Evolutionary conservation across 2,329 filamentous ascomycete species (phyloP), one percentile per base, ranked within the genome.

Genomic region (Exophiala aquamarina): DNA sequence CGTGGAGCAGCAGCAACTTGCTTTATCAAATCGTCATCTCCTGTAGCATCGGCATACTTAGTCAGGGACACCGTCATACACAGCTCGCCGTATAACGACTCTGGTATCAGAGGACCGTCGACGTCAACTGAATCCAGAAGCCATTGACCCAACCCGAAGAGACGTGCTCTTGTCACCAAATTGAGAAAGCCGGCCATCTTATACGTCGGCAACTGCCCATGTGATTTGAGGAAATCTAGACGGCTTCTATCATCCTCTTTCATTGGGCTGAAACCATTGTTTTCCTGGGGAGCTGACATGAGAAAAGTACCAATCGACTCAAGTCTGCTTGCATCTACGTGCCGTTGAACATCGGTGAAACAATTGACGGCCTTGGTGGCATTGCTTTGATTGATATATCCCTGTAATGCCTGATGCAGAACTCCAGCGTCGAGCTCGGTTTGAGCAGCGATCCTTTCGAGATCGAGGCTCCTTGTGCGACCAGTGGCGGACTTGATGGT

Each of bases 51-150:
- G 5, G 78, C 79, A 55, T 79, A 82, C 14, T 75, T 72, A 26
- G 81, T 67, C 20, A 83, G 64, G 1, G 77, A 71, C 10, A 78
- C 72, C 2, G 74, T 70, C 18, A 83, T 64, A 38, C 65, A 64
- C 21, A 70, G 70, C 50, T 78, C 64, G 2, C 58, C 59, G 54
- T 79, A 81, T 19, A 71, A 53, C 15, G 60, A 58, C 10, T 60
- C 55, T 17, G 70, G 63, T 18, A 83, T 77, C 2, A 76, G 50
- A n/a, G 78, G 76, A 0, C 76, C 77, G 54, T 81, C 77, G 11
- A 77, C 54, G 52, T 79, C 77, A 8, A 70, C 57, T 1, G 72
- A 73, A 44, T 73, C 71, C 1, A 83, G 63, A 10, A 83, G 63
- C 72, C 74, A 80, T 23, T 71, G 67, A 3, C 75, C 78, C 43